Evolutionary conservation across 768 basidiomycete species (phyloP), one percentile per base, ranked within the genome.

Genomic region (Boletus rubescentipes): DNA sequence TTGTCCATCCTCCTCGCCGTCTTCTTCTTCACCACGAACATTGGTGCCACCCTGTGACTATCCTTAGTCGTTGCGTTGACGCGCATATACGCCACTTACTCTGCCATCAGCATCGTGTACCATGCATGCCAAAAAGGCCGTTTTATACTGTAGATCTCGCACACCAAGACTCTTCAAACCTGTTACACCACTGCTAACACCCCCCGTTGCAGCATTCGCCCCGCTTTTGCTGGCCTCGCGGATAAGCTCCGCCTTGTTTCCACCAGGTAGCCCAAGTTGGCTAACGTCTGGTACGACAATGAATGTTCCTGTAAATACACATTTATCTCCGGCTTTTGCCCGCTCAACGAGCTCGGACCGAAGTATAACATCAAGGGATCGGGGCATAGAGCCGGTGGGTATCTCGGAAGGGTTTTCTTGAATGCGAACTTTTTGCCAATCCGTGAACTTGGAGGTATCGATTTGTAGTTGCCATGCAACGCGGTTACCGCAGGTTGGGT

Each of bases 401-500:
- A 99, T 98, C 73, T 98, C 97, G 26, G 95, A 97, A 10, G 96
- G 88, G 64, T 98, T 98, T 75, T 99, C 97, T 67, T 99, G 97
- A 41, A 99, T 98, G 40, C 97, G 86, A 44, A 98, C 94, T 71
- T 98, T 98, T 71, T 99, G 97, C 97, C 97, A 98, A 68, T 99
- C 97, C 1, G 93, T 91, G 68, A 99, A 99, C 69, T 93, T 95
- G 29, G 92, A 95, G 49, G 87, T 86, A 68, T 98, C 96, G 53
- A 98, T 93, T 67, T 95, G 91, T 38, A 99, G 82, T 65, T 94
- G 87, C 95, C 95, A 99, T 31, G 83, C 88, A 16, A 75, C 72
- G 30, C 94, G 84, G 70, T 98, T 98, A 30, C 91, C 89, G 65
- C 97, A 99, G 1, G 89, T 90, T 18, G 89, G 86, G 66, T 99